These are phyloP conservation scores for Melanomma pulvis-pyrius DNA, from an alignment of 495 filamentous ascomycete species.

Conservation along the genomic window DNA sequence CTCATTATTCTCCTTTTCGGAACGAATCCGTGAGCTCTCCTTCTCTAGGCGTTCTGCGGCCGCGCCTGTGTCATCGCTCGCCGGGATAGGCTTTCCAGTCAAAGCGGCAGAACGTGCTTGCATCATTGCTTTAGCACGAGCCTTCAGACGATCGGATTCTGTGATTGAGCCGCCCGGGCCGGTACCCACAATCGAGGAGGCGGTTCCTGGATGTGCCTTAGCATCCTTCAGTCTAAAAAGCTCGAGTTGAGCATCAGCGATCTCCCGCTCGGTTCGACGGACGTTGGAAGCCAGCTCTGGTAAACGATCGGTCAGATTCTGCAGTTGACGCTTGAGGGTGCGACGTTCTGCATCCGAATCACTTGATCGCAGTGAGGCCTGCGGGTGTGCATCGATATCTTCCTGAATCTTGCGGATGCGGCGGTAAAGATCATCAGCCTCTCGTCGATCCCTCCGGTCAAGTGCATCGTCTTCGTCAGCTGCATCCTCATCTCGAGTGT, in stretches of 20 bases:
- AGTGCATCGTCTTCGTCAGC: conserved; percentile 90
- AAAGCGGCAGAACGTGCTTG: conserved; percentile 93
- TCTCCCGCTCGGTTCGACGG: conserved; percentile 84
- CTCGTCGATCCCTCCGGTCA: conserved; percentile 85
- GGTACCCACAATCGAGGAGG: conserved; percentile 84
- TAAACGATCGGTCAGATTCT: conserved; percentile 83
- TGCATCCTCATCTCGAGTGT: conserved; percentile 90
- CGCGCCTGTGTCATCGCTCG: conserved; percentile 63
- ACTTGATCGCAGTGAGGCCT: conserved; percentile 68
- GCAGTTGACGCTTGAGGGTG: conserved; percentile 82
- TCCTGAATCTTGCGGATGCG: conserved; percentile 93
- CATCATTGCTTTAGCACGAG: conserved; percentile 96
- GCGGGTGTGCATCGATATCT: conserved; percentile 91
- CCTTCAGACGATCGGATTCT: conserved; percentile 92
- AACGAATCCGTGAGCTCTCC: conserved; percentile 76
- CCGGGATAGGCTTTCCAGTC: conserved; percentile 74
- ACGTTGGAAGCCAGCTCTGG: conserved; percentile 92
- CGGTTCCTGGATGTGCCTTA: conserved; percentile 83
- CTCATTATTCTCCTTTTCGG: conserved; percentile 91
- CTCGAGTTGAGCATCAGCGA: conserved; percentile 91
- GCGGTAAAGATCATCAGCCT: conserved; percentile 91
- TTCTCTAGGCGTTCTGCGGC: conserved; percentile 79
- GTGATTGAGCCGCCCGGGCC: conserved; percentile 90
- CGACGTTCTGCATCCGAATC: conserved; percentile 87
- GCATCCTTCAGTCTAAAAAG: conserved; percentile 92